A percentile compares a stretch with the other conserved stretches of the same genome.
phyloP scores from a whole-genome alignment of 2,329 filamentous ascomycete species.

The Xylaria sp. region DNA sequence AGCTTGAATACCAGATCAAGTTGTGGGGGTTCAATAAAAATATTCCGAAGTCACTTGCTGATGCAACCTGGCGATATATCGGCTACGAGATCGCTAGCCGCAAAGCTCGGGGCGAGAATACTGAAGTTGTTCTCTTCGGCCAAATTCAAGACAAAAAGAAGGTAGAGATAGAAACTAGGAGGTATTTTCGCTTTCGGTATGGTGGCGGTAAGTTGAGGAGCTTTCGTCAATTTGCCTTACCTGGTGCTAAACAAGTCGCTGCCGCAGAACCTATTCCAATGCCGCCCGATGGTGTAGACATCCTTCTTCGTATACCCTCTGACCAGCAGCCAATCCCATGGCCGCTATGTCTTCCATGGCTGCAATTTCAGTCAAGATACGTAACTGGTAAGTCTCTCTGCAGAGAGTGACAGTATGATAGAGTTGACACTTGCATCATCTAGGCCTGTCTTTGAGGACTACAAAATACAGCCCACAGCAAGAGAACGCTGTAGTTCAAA shows the following conservation, averaged over 20 bases:
- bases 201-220: constrained; percentile 1
- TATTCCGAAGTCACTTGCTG: background rate
- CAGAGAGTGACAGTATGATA: background rate
- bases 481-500: background rate
- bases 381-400: background rate
- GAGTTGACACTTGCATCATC: background rate
- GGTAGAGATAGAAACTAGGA: background rate
- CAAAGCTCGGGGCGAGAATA: background rate
- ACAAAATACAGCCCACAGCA: background rate
- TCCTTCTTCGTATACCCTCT: constrained; percentile 1
- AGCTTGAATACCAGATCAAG: background rate
- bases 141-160: constrained; percentile 5
- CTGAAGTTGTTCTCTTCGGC: background rate
- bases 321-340: background rate
- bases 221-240: background rate
- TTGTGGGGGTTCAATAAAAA: background rate
- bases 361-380: constrained; percentile 6
- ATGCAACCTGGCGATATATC: constrained; percentile 3
- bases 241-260: background rate
- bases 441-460: background rate
- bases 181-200: background rate
- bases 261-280: background rate
- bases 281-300: background rate
- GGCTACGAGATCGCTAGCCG: constrained; percentile 1
- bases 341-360: background rate